Evolutionary conservation across 2,329 filamentous ascomycete genomes (phyloP).

Genomic region (Pyrenophora tritici-repentis): DNA sequence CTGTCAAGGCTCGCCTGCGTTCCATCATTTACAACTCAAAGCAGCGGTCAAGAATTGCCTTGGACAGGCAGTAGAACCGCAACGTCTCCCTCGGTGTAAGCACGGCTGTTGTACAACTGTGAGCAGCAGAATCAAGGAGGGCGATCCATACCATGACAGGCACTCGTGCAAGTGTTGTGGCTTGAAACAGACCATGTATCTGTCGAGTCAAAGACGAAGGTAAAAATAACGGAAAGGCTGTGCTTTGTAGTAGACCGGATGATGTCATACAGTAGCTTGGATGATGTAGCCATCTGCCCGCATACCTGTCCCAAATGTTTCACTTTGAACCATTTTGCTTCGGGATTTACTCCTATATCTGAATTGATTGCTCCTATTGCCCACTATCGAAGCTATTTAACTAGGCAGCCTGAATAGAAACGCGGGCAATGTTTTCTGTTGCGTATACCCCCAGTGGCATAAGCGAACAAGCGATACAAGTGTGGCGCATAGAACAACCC

Average conservation of each 20-base stretch:
- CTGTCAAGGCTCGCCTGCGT: not conserved
- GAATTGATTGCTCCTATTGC: no score
- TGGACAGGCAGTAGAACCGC: no score
- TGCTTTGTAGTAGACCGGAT: not conserved
- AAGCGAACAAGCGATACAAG: no score
- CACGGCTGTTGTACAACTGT: not conserved
- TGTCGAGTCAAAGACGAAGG: not conserved
- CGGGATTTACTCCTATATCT: no score
- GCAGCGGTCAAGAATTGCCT: not conserved
- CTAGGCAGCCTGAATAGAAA: no score
- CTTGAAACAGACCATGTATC: not conserved
- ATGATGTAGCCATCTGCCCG: not conserved
- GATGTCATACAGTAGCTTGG: not conserved
- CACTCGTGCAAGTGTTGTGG: slow-evolving; percentile 7
- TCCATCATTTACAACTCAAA: not conserved
- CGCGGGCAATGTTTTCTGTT: no score
- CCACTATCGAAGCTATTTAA: no score
- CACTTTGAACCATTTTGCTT: no score
- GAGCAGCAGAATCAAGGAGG: not conserved
- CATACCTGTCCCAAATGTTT: not conserved
- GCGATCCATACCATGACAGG: slow-evolving; percentile 1
- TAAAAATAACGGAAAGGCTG: not conserved
- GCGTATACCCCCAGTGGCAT: no score
- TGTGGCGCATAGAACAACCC: no score
- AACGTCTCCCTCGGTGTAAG: slow-evolving; percentile 8